Evolutionary conservation across 2,329 filamentous ascomycete species (phyloP).

Genomic region (Phyllosticta citrichinensis): DNA sequence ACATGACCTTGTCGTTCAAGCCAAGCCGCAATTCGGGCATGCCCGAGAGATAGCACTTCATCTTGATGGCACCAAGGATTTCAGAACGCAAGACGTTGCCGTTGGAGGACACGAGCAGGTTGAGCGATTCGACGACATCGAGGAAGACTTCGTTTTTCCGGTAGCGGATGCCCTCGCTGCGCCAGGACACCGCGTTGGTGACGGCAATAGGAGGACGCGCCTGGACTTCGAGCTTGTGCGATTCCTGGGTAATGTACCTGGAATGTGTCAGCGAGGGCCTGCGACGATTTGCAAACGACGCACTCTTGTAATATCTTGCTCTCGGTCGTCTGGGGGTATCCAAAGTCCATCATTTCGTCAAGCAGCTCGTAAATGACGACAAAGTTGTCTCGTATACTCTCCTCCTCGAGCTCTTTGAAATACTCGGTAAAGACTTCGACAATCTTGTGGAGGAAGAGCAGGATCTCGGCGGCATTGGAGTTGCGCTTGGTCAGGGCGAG

Average conservation of each 20-base stretch:
- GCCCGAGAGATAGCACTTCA: slow-evolving; percentile 98
- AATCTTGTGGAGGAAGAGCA: slow-evolving; percentile 94
- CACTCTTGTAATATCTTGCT: slow-evolving; percentile 94
- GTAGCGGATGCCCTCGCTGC: slow-evolving; percentile 94
- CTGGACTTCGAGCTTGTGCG: slow-evolving; percentile 95
- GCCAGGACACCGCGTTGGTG: slow-evolving; percentile 96
- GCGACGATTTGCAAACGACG: slow-evolving; percentile 13
- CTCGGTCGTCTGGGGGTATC: slow-evolving; percentile 96
- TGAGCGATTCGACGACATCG: slow-evolving; percentile 92
- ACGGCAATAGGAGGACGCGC: slow-evolving; percentile 94
- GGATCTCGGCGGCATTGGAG: slow-evolving; percentile 95
- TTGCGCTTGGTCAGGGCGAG: slow-evolving; percentile 97
- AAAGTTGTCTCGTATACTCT: slow-evolving; percentile 98
- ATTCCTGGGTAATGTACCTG: slow-evolving; percentile 94
- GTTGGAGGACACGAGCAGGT: slow-evolving; percentile 85
- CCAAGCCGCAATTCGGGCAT: slow-evolving; percentile 95
- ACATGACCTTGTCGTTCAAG: slow-evolving; percentile 99
- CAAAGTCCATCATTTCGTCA: slow-evolving; percentile 99
- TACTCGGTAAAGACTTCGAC: slow-evolving; percentile 99
- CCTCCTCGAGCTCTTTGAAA: slow-evolving; percentile 97
- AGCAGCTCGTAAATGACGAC: slow-evolving; percentile 98
- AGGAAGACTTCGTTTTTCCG: slow-evolving; percentile 99
- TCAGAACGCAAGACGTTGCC: slow-evolving; percentile 94
- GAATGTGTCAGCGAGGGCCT: not conserved
- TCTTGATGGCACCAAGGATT: slow-evolving; percentile 94